Evolutionary conservation across 2,329 filamentous ascomycete genomes (phyloP).

Genomic region (Diplodia seriata): DNA sequence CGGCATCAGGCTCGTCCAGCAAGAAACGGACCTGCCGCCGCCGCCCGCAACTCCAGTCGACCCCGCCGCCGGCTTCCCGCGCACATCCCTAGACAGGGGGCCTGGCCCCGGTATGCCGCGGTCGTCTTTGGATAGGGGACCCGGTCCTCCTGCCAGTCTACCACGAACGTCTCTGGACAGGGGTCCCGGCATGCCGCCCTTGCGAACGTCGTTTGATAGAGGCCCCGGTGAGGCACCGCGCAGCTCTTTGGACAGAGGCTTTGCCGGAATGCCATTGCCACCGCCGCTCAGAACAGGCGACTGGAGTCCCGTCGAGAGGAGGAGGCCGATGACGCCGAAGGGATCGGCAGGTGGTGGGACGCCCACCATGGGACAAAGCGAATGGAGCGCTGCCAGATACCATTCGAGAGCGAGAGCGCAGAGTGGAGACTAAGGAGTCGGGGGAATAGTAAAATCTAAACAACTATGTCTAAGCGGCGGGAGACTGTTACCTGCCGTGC

Average conservation of each 20-base stretch:
- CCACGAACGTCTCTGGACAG: constrained; percentile 17
- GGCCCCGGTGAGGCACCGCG: constrained; percentile 3
- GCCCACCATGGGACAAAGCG: constrained; percentile 21
- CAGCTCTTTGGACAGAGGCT: constrained; percentile 12
- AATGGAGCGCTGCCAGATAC: constrained; percentile 26
- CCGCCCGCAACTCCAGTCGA: neutral
- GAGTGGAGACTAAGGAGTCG: constrained; percentile 1
- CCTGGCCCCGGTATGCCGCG: neutral
- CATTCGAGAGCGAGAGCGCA: constrained; percentile 21
- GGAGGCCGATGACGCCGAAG: constrained; percentile 23
- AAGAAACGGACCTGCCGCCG: constrained; percentile 34
- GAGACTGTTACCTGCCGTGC: neutral
- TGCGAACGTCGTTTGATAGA: constrained; percentile 21
- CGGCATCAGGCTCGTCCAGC: constrained; percentile 46
- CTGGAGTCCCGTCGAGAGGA: constrained; percentile 16
- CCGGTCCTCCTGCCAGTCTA: neutral
- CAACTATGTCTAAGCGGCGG: neutral
- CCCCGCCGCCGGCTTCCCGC: neutral
- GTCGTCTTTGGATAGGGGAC: constrained; percentile 3
- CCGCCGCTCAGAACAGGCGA: constrained; percentile 24
- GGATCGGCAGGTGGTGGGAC: constrained; percentile 15
- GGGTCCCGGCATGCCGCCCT: constrained; percentile 15
- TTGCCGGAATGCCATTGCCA: constrained; percentile 13
- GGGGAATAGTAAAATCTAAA: neutral
- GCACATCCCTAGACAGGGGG: neutral